Evolutionary conservation across 169 alveolate genomes (phyloP).

Genomic region (Perkinsus chesapeaki): DNA sequence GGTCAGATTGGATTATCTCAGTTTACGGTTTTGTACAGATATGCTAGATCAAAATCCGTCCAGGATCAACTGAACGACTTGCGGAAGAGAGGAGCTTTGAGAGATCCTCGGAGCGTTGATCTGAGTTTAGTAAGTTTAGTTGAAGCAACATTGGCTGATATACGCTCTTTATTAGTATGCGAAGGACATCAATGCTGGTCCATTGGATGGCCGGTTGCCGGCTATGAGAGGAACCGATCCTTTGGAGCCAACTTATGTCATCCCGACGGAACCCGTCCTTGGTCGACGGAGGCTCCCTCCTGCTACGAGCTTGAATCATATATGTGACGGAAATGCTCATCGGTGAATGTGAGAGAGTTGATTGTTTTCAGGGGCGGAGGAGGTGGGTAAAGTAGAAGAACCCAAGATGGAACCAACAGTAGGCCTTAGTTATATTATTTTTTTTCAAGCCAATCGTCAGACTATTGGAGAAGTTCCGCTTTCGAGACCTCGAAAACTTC

Average conservation of each 20-base stretch:
- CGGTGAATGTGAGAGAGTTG: not conserved
- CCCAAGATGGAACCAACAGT: not conserved
- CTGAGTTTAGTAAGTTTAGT: not conserved
- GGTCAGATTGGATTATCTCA: not conserved
- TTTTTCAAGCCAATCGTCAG: not conserved
- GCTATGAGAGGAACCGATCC: not conserved
- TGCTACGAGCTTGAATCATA: not conserved
- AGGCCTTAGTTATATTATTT: not conserved
- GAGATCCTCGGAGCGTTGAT: not conserved
- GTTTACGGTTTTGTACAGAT: not conserved
- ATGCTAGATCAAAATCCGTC: not conserved
- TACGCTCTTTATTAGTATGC: not conserved
- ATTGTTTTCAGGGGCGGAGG: not conserved
- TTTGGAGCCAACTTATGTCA: not conserved
- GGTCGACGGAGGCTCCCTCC: not conserved
- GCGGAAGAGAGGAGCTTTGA: not conserved
- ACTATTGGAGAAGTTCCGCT: slow-evolving; percentile 4
- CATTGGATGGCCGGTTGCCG: not conserved
- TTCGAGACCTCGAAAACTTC: slow-evolving; percentile 2
- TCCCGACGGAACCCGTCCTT: not conserved
- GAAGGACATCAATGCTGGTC: not conserved
- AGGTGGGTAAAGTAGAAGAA: not conserved
- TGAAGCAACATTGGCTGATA: not conserved
- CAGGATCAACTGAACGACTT: not conserved
- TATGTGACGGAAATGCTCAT: not conserved